phyloP scores from a whole-genome alignment of 306 rosid species.

The Purshia tridentata region DNA sequence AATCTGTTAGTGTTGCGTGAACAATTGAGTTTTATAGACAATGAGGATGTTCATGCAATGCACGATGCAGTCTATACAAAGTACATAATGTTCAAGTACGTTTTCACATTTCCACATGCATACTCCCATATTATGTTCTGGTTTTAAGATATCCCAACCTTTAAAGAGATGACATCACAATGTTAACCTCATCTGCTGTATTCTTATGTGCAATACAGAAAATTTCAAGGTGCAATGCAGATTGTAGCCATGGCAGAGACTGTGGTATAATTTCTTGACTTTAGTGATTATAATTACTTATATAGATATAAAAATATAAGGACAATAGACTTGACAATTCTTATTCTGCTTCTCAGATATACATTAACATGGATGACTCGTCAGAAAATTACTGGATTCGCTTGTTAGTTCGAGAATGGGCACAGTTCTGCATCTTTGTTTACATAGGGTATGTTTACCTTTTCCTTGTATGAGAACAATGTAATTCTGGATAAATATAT shows the following conservation, averaged over 20 bases:
- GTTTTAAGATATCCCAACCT: neutral
- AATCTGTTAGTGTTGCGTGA: conserved; percentile 67
- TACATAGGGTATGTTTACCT: conserved; percentile 77
- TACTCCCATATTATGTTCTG: conserved; percentile 8
- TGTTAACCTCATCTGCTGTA: conserved; percentile 16
- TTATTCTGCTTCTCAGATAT: conserved; percentile 49
- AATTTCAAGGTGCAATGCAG: conserved; percentile 96
- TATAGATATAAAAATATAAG: neutral
- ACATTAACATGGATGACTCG: conserved; percentile 72
- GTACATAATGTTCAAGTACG: conserved; percentile 93
- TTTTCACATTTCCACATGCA: conserved; percentile 13
- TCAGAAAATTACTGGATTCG: conserved; percentile 84
- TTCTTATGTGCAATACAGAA: conserved; percentile 48
- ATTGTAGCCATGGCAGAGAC: conserved; percentile 87
- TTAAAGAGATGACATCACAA: conserved; percentile 15
- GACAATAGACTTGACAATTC: conserved; percentile 2
- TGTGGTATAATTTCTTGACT: conserved; percentile 49
- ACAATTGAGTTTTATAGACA: conserved; percentile 67
- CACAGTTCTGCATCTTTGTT: conserved; percentile 76
- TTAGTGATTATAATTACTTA: conserved; percentile 3
- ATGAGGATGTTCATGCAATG: conserved; percentile 75
- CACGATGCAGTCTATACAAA: conserved; percentile 75
- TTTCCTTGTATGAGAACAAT: conserved; percentile 1
- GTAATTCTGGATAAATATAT: neutral
- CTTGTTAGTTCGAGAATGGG: conserved; percentile 81